These are phyloP conservation scores for Boletus reticulatus DNA, from an alignment of 768 basidiomycete species.

Conservation along the genomic window DNA sequence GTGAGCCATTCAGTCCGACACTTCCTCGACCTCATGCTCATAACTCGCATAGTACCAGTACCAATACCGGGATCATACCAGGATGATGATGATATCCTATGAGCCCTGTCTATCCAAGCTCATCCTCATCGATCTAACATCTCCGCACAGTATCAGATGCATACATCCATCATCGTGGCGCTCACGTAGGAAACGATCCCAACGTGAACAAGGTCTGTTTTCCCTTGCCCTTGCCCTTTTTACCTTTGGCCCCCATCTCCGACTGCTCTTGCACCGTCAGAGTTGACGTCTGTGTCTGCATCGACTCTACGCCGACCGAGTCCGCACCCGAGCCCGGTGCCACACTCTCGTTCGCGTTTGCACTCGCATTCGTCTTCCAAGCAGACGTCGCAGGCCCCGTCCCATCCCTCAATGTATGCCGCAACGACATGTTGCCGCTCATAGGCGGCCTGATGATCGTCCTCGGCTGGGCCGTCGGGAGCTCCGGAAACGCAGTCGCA, in stretches of 20 bases:
- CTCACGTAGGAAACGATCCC: constrained; percentile 45
- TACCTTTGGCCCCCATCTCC: constrained; percentile 43
- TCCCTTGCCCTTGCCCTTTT: constrained; percentile 79
- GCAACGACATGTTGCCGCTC: constrained; percentile 63
- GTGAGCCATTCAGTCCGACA: too few species aligned
- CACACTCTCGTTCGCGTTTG: background rate
- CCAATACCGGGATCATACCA: too few species aligned
- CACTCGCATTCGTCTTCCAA: constrained; percentile 24
- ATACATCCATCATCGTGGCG: too few species aligned
- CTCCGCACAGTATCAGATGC: too few species aligned
- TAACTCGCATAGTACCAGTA: too few species aligned
- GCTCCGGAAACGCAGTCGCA: constrained; percentile 62
- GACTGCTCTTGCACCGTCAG: background rate
- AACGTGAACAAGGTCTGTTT: constrained; percentile 82
- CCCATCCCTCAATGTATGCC: constrained; percentile 48
- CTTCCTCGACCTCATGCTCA: too few species aligned
- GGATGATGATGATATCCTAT: too few species aligned
- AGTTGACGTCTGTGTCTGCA: background rate
- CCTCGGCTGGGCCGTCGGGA: constrained; percentile 49
- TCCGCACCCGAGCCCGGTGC: too few species aligned
- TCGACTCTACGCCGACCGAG: too few species aligned
- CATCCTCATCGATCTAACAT: too few species aligned
- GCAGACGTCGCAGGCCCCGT: constrained; percentile 28
- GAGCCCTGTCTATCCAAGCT: too few species aligned
- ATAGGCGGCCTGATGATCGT: constrained; percentile 40